These are phyloP conservation scores for Fusarium verticillioides DNA, from an alignment of 2,329 filamentous ascomycete species.

Conservation along the genomic window DNA sequence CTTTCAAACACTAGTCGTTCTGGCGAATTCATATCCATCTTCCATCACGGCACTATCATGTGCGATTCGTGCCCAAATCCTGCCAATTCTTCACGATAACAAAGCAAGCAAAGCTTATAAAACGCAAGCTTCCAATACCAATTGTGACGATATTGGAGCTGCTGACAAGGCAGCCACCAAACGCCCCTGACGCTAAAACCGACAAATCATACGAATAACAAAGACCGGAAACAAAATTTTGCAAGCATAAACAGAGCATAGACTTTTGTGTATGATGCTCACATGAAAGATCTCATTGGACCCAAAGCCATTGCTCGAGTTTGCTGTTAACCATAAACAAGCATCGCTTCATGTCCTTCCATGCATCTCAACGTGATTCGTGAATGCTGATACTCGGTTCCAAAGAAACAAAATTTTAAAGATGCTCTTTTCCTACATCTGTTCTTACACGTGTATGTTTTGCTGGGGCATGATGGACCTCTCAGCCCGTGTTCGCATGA, in stretches of 20 bases:
- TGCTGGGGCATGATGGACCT: slow-evolving; percentile 59
- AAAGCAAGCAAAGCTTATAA: background rate
- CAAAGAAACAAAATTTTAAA: background rate
- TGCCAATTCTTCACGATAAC: background rate
- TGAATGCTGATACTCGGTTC: background rate
- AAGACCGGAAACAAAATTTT: slow-evolving; percentile 17
- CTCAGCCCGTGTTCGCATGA: slow-evolving; percentile 63
- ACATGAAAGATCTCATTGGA: background rate
- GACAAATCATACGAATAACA: slow-evolving; percentile 6
- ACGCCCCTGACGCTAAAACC: slow-evolving; percentile 35
- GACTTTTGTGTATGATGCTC: slow-evolving; percentile 29
- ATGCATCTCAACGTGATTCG: background rate
- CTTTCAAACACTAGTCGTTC: background rate
- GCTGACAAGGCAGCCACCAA: slow-evolving; percentile 19
- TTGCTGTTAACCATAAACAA: slow-evolving; percentile 6
- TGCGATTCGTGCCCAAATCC: background rate
- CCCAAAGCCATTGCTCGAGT: background rate
- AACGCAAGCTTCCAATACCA: background rate
- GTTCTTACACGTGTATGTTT: slow-evolving; percentile 38
- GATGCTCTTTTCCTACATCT: background rate
- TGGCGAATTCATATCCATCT: background rate
- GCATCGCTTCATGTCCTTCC: background rate
- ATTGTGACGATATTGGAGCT: background rate
- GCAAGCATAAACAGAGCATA: background rate
- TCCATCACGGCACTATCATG: background rate